A percentile compares a stretch with the other conserved stretches of the same genome.
Evolutionary conservation across 306 rosid species (phyloP).

Genomic region (Adenanthera pavonina): DNA sequence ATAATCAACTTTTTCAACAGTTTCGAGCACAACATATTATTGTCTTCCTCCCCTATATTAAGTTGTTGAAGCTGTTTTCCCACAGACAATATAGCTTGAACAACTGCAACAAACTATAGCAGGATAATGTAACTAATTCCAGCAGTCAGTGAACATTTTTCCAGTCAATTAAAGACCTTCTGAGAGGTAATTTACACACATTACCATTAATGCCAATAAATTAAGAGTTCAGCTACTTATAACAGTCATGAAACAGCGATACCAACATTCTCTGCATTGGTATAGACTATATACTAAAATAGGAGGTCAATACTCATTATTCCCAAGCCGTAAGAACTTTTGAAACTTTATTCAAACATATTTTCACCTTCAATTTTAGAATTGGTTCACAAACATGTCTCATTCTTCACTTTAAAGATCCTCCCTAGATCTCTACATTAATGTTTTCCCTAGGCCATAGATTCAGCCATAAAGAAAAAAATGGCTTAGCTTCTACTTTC

Average conservation of each 20-base stretch:
- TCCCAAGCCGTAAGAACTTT: slow-evolving; percentile 16
- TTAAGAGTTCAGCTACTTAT: slow-evolving; percentile 26
- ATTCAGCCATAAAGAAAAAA: not conserved
- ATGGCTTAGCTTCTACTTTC: not conserved
- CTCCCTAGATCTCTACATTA: not conserved
- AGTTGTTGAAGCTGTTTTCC: slow-evolving; percentile 90
- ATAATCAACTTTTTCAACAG: slow-evolving; percentile 72
- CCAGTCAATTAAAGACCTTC: not conserved
- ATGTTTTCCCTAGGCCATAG: not conserved
- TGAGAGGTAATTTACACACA: not conserved
- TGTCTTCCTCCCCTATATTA: slow-evolving; percentile 53
- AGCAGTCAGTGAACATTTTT: slow-evolving; percentile 32
- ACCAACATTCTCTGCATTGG: slow-evolving; percentile 3
- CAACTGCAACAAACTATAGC: slow-evolving; percentile 77
- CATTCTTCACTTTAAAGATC: slow-evolving; percentile 22
- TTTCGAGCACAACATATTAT: slow-evolving; percentile 49
- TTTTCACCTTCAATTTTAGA: slow-evolving; percentile 1
- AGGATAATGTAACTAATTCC: slow-evolving; percentile 33
- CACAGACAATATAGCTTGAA: slow-evolving; percentile 78
- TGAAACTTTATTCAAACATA: not conserved
- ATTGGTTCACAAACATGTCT: slow-evolving; percentile 12
- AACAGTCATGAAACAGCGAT: slow-evolving; percentile 22
- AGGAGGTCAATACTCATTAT: not conserved
- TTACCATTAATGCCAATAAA: slow-evolving; percentile 21
- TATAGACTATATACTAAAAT: slow-evolving; percentile 8